Base-by-base conservation (phyloP, 1,284 basidiomycete genomes). In the Blastosporella zonata region DNA sequence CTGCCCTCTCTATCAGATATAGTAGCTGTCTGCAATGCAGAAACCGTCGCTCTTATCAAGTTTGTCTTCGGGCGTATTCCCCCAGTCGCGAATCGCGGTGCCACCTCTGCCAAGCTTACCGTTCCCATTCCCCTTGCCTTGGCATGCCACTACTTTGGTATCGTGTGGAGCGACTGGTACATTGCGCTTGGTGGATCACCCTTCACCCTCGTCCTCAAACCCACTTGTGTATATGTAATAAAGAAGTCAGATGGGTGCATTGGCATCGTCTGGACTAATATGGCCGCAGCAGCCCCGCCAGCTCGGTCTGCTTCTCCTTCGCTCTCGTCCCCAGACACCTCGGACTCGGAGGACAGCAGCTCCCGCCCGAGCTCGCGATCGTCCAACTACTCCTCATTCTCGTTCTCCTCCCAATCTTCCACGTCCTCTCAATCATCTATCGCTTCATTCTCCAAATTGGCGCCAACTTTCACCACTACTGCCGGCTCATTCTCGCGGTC, bases 141-240 rank as follows among this genome's bases (percentile, higher is more conserved):
- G 28, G 80, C 85, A 1, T 87, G 83, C 66, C 69, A 79, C 43
- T 76, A 77, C 21, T 72, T 81, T 13, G 74, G 77, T 37, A 69
- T 90, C 23, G 73, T 78, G 38, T 90, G 87, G 87, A 73, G 78
- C 27, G 75, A 82, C 54, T 90, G 87, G 87, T 81, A 85, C 51
- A 56, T 68, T 12, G 70, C 75, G 44, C 74, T 89, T 34, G 84
- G 84, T 3, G 72, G 74, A 45, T 63, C 72, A 40, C 81, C 84
- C 59, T 81, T 89, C 53, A 82, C 86, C 59, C 74, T 90, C 53
- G 75, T 83, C 65, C 74, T 90, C 56, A 79, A 86, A 59, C 79
- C 82, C 38, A 77, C 78, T 42, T 74, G 69, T 53, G 76, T 88
- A 51, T 79, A 77, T 38, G 70, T 84, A 46, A 72, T 70, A 43